These are phyloP conservation scores for Aspergillus chevalieri DNA, from an alignment of 2,329 filamentous ascomycete species.

Conservation along the genomic window DNA sequence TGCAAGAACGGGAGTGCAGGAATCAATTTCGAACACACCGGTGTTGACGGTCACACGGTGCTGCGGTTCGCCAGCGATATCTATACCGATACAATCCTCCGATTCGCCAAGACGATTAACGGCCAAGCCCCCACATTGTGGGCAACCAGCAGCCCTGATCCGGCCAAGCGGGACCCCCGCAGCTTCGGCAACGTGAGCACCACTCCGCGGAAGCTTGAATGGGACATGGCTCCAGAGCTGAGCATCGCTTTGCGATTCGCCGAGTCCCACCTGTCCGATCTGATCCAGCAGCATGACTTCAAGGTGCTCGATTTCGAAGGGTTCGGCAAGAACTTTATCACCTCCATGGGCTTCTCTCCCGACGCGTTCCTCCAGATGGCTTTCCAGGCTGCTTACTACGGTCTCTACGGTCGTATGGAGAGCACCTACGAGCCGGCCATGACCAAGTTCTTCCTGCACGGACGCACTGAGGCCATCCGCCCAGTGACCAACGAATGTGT, in stretches of 20 bases:
- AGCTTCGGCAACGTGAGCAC: conserved; percentile 92
- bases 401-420: conserved; percentile 86
- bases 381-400: conserved; percentile 96
- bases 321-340: conserved; percentile 98
- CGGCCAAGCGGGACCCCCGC: conserved; percentile 80
- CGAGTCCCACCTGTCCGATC: conserved; percentile 85
- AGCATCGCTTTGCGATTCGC: conserved; percentile 89
- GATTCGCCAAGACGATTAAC: conserved; percentile 92
- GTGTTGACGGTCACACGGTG: conserved; percentile 95
- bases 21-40: conserved; percentile 99
- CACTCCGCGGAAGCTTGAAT: conserved; percentile 91
- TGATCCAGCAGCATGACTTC: conserved; percentile 96
- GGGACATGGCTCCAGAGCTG: conserved; percentile 92
- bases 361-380: conserved; percentile 99
- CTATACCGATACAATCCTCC: conserved; percentile 94
- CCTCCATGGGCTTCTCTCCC: conserved; percentile 90
- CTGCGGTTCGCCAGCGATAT: conserved; percentile 92
- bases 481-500: conserved; percentile 76
- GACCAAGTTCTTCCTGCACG: conserved; percentile 92
- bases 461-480: conserved; percentile 87
- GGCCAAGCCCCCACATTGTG: conserved; percentile 86
- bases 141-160: conserved; percentile 85
- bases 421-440: conserved; percentile 97
- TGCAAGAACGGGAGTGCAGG: conserved; percentile 98
- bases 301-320: conserved; percentile 79